A percentile compares a stretch with the other conserved stretches of the same genome.
phyloP scores from a whole-genome alignment of 805 yeast species.

The Grigorovia humatica region DNA sequence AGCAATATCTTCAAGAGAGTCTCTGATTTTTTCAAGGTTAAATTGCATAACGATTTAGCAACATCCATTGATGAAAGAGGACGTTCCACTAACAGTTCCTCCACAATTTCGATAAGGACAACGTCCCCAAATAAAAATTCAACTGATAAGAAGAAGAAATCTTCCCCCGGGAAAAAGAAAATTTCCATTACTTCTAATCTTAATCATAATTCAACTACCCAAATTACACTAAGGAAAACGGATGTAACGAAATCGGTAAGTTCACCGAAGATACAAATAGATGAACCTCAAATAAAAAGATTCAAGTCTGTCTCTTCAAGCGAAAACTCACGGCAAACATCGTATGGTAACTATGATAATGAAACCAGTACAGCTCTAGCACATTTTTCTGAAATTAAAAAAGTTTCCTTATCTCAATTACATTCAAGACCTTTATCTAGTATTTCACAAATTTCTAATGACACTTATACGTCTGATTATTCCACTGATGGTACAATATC shows the following conservation, averaged over 20 bases:
- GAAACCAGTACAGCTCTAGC: constrained; percentile 7
- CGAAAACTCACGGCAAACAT: constrained; percentile 21
- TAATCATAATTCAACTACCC: constrained; percentile 3
- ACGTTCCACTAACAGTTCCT: background rate
- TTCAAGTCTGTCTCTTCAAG: constrained; percentile 18
- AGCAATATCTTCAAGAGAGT: constrained; percentile 26
- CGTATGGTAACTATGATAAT: constrained; percentile 21
- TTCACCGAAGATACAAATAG: background rate
- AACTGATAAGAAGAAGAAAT: background rate
- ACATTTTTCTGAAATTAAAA: constrained; percentile 9
- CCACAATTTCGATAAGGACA: background rate
- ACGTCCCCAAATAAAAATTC: background rate
- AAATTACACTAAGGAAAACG: constrained; percentile 3
- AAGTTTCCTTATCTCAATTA: constrained; percentile 6
- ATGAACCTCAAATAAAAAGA: constrained; percentile 15
- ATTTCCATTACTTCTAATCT: constrained; percentile 1
- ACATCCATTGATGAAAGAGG: background rate
- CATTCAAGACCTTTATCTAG: constrained; percentile 40
- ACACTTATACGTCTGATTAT: constrained; percentile 41
- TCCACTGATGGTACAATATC: constrained; percentile 31
- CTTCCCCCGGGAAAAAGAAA: background rate
- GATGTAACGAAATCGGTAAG: constrained; percentile 1
- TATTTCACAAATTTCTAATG: constrained; percentile 40
- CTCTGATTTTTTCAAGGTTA: constrained; percentile 26
- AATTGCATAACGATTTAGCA: constrained; percentile 3